phyloP scores from a whole-genome alignment of 768 basidiomycete genomes.

The Mycena capillaripes region DNA sequence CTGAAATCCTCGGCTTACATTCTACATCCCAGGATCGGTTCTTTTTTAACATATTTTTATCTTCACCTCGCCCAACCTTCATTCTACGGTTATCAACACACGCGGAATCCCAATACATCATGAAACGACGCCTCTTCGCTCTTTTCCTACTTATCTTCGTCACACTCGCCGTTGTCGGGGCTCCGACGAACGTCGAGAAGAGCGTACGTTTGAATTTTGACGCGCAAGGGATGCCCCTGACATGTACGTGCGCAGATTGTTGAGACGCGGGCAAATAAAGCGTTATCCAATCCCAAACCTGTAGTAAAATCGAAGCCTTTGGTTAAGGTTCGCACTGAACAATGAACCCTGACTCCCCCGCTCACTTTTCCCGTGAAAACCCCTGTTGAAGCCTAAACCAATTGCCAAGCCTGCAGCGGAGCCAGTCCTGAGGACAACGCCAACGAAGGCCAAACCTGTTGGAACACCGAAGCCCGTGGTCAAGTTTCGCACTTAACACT shows the following conservation, averaged over 20 bases:
- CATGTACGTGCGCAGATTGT: neutral
- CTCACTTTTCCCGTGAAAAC: no score
- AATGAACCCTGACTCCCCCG: no score
- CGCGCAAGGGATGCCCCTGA: neutral
- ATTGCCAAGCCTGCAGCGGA: no score
- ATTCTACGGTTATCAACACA: neutral
- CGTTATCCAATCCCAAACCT: no score
- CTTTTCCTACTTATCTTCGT: neutral
- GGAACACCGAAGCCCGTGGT: no score
- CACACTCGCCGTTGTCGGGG: neutral
- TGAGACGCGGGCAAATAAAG: neutral
- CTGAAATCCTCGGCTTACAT: neutral
- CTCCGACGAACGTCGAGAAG: neutral
- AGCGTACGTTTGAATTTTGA: neutral
- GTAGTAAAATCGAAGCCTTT: neutral
- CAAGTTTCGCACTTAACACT: no score
- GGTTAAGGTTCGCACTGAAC: neutral
- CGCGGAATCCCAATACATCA: neutral
- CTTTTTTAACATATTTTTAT: neutral
- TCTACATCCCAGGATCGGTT: neutral
- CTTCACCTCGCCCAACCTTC: neutral
- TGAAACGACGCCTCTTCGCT: neutral
- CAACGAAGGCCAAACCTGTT: no score
- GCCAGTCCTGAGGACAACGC: no score
- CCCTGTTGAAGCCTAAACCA: neutral